Percentiles rank a stretch among this genome's conserved stretches.
Evolutionary conservation across 805 yeast species (phyloP).

Genomic region (Myxozyma kluyveri): DNA sequence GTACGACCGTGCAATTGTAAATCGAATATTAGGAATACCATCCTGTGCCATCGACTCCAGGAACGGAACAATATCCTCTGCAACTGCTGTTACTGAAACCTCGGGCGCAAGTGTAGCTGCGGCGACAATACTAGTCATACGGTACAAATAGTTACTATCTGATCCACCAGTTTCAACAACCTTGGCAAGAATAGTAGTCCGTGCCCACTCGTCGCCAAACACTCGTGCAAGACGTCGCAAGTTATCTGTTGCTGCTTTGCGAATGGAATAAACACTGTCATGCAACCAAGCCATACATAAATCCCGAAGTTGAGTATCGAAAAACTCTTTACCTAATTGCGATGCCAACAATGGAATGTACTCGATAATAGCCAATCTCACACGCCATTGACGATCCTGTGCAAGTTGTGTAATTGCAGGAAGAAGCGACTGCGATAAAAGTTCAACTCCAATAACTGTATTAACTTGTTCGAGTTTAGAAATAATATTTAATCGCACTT

Average conservation of each 20-base stretch:
- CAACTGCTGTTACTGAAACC: constrained; percentile 55
- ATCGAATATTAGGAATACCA: constrained; percentile 90
- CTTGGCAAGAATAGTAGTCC: constrained; percentile 73
- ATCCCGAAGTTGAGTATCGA: constrained; percentile 85
- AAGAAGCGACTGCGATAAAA: constrained; percentile 77
- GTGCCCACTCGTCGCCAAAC: constrained; percentile 94
- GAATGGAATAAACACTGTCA: constrained; percentile 94
- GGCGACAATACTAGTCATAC: constrained; percentile 87
- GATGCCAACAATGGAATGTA: constrained; percentile 92
- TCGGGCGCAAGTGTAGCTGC: constrained; percentile 79
- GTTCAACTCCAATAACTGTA: constrained; percentile 88
- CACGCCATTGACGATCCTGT: constrained; percentile 96
- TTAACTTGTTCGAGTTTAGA: constrained; percentile 88
- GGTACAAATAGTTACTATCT: constrained; percentile 72
- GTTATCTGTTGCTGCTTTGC: constrained; percentile 92
- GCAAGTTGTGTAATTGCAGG: constrained; percentile 97
- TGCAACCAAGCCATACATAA: constrained; percentile 96
- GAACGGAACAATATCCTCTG: constrained; percentile 73
- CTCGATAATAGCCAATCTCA: constrained; percentile 92
- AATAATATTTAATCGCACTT: constrained; percentile 90
- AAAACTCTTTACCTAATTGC: constrained; percentile 89
- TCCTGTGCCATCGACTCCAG: constrained; percentile 69
- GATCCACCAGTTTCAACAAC: constrained; percentile 55
- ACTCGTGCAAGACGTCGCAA: constrained; percentile 74
- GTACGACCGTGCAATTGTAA: constrained; percentile 88